These are phyloP conservation scores for Coemansia sp. DNA, from an alignment of 192 early-diverging fungal genomes.

Conservation along the genomic window DNA sequence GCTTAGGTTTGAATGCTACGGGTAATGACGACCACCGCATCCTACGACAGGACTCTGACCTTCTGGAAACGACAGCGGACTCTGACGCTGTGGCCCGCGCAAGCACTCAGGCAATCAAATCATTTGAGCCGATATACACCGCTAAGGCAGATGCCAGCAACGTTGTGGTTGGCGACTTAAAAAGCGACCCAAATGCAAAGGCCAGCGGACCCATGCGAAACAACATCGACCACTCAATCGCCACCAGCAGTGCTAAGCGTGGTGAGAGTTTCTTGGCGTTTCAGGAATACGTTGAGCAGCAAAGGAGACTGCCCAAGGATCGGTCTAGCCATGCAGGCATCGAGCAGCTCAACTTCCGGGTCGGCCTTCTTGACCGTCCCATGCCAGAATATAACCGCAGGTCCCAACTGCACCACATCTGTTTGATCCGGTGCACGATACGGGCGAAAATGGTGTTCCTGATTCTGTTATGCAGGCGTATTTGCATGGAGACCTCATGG, in stretches of 20 bases:
- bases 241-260: background rate
- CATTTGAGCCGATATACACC: background rate
- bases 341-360: constrained; percentile 53
- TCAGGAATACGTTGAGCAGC: constrained; percentile 47
- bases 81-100: constrained; percentile 33
- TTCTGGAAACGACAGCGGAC: constrained; percentile 13
- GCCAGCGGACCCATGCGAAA: background rate
- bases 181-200: background rate
- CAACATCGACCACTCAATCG: background rate
- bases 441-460: constrained; percentile 41
- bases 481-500: constrained; percentile 42
- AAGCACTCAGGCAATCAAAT: constrained; percentile 30
- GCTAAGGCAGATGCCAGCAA: background rate
- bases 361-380: constrained; percentile 42
- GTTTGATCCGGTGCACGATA: constrained; percentile 37
- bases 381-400: constrained; percentile 11
- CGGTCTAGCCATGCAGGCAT: constrained; percentile 17
- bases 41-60: constrained; percentile 6
- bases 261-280: constrained; percentile 19
- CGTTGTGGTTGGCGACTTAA: background rate
- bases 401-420: constrained; percentile 8
- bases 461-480: constrained; percentile 50
- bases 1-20: background rate
- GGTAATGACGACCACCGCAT: background rate
- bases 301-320: constrained; percentile 10